Conservation (phyloP, 2,329 filamentous ascomycete species). For the Pseudogymnoascus verrucosus region DNA sequence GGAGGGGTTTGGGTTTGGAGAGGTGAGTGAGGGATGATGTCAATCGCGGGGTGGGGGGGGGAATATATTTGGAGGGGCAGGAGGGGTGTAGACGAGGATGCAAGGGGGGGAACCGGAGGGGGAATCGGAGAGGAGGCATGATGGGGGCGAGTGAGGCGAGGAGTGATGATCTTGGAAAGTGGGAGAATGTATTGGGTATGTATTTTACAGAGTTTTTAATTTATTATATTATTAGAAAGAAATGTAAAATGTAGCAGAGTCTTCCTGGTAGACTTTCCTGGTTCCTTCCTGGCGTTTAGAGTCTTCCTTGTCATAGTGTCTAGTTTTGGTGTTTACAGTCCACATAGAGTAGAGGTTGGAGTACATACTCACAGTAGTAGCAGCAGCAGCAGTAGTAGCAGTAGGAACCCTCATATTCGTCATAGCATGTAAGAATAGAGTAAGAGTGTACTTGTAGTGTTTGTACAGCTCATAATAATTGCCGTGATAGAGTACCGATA, state of each 20-base stretch:
- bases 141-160: not conserved
- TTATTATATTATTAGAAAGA: not conserved
- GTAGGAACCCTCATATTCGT: not conserved
- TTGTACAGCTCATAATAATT: not conserved
- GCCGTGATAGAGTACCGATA: not conserved
- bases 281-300: not conserved
- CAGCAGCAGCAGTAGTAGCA: too few relatives aligned
- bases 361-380: not conserved
- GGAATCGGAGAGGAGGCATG: not conserved
- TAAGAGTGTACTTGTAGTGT: not conserved
- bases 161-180: not conserved
- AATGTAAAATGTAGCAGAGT: not conserved
- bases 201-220: not conserved
- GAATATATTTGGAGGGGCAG: not conserved
- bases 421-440: not conserved
- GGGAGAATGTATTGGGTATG: not conserved
- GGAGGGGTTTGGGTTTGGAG: not conserved
- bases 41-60: not conserved
- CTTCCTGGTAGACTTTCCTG: not conserved
- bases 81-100: not conserved
- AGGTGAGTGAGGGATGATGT: not conserved
- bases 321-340: not conserved
- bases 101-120: not conserved
- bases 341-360: not conserved
- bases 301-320: not conserved